A percentile compares a stretch with the other conserved stretches of the same genome.
phyloP scores from a whole-genome alignment of 768 basidiomycete genomes.

The Thelephora ganbajun region DNA sequence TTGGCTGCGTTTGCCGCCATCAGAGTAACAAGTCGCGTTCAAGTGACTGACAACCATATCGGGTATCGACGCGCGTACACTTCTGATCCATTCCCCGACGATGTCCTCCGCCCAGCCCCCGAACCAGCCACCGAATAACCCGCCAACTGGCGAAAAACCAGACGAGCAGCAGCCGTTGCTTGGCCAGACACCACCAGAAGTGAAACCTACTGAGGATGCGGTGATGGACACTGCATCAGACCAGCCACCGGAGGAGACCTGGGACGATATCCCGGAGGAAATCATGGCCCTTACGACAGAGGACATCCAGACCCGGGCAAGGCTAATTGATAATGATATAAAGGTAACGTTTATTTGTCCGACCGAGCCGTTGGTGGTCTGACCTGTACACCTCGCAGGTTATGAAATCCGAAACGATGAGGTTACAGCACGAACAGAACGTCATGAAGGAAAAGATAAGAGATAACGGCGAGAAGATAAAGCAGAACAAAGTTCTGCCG shows the following conservation, averaged over 20 bases:
- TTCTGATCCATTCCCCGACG: conserved; percentile 5
- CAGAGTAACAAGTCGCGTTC: too few relatives aligned
- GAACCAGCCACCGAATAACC: conserved; percentile 21
- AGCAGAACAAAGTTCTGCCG: conserved; percentile 97
- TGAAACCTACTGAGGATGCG: conserved; percentile 17
- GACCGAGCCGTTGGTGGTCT: not conserved
- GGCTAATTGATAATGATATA: conserved; percentile 94
- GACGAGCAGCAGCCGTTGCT: conserved; percentile 38
- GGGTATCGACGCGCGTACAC: not conserved
- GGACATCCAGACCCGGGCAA: conserved; percentile 78
- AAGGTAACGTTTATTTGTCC: conserved; percentile 38
- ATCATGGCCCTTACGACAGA: conserved; percentile 67
- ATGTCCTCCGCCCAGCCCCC: conserved; percentile 48
- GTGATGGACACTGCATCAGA: conserved; percentile 71
- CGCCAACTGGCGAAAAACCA: not conserved
- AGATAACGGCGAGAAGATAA: conserved; percentile 96
- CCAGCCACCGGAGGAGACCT: conserved; percentile 59
- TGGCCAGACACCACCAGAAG: conserved; percentile 19
- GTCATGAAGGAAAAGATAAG: conserved; percentile 98
- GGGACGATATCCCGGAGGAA: conserved; percentile 87
- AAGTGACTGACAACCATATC: too few relatives aligned
- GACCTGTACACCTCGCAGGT: conserved; percentile 39
- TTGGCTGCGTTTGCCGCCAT: too few relatives aligned
- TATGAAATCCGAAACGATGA: conserved; percentile 88
- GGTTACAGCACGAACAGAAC: conserved; percentile 86